Percentiles rank a stretch among this genome's conserved stretches.
Evolutionary conservation across 2,329 filamentous ascomycete genomes (phyloP).

Genomic region (Colletotrichum viniferum): DNA sequence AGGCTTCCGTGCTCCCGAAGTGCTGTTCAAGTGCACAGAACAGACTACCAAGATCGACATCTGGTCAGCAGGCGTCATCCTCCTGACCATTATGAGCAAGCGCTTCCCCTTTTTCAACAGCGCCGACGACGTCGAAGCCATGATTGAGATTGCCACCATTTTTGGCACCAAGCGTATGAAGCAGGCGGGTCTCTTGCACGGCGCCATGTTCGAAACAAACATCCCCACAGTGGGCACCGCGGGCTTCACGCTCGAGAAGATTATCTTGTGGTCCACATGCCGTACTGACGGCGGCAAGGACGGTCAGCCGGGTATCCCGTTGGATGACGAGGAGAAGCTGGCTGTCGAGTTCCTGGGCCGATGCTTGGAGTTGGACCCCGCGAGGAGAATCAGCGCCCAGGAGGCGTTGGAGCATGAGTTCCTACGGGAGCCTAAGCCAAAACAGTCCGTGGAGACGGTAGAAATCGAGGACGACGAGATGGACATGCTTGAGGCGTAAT

Average conservation of each 20-base stretch:
- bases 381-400: slow-evolving; percentile 73
- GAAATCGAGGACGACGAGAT: slow-evolving; percentile 59
- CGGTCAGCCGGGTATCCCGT: slow-evolving; percentile 45
- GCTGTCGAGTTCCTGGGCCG: slow-evolving; percentile 74
- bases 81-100: slow-evolving; percentile 90
- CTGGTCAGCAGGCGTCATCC: slow-evolving; percentile 96
- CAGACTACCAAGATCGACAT: slow-evolving; percentile 95
- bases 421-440: slow-evolving; percentile 46
- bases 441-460: slow-evolving; percentile 20
- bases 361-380: slow-evolving; percentile 79
- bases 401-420: slow-evolving; percentile 79
- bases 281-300: slow-evolving; percentile 66
- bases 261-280: slow-evolving; percentile 93
- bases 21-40: slow-evolving; percentile 94
- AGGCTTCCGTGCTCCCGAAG: slow-evolving; percentile 95
- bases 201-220: slow-evolving; percentile 89
- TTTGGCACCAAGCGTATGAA: slow-evolving; percentile 89
- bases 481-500: slow-evolving; percentile 41
- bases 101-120: slow-evolving; percentile 99
- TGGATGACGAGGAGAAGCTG: slow-evolving; percentile 72
- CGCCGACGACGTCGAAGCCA: slow-evolving; percentile 95
- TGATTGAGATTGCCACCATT: slow-evolving; percentile 96
- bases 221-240: slow-evolving; percentile 87
- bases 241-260: slow-evolving; percentile 89
- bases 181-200: slow-evolving; percentile 80